Evolutionary conservation across 148 eudicot genomes (phyloP).

Genomic region (Rhododendron ferrugineum): DNA sequence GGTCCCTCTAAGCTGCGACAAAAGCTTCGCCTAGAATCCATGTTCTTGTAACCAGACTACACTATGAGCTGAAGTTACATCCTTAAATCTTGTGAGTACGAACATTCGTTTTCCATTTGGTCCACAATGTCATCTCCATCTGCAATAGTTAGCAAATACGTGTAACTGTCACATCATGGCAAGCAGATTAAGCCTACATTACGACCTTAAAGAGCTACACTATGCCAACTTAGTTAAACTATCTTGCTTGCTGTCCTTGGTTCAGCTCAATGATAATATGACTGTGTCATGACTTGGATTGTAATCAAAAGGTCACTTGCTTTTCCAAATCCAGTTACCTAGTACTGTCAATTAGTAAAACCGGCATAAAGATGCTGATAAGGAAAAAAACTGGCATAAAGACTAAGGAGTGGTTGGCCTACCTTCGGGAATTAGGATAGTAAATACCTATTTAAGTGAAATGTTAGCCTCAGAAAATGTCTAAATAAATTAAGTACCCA

Average conservation of each 20-base stretch:
- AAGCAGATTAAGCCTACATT: neutral
- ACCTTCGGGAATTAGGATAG: neutral
- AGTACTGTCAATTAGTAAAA: neutral
- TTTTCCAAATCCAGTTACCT: neutral
- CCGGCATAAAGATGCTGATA: neutral
- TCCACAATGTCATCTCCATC: neutral
- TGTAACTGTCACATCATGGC: neutral
- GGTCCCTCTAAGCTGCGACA: neutral
- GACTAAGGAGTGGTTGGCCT: neutral
- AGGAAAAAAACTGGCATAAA: neutral
- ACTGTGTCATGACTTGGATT: neutral
- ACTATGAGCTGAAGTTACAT: neutral
- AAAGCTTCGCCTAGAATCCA: neutral
- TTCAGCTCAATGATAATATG: neutral
- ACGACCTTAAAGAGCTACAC: neutral
- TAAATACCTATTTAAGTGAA: neutral
- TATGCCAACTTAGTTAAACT: neutral
- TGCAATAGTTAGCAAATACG: neutral
- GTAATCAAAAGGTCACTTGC: neutral
- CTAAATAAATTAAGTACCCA: neutral
- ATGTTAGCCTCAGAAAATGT: neutral
- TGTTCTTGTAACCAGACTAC: neutral
- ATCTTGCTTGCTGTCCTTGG: neutral
- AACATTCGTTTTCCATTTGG: neutral
- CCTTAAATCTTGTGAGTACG: neutral